These are phyloP conservation scores for Cyclotella choctawhatcheeana DNA, from an alignment of 108 stramenopile species.

Conservation along the genomic window DNA sequence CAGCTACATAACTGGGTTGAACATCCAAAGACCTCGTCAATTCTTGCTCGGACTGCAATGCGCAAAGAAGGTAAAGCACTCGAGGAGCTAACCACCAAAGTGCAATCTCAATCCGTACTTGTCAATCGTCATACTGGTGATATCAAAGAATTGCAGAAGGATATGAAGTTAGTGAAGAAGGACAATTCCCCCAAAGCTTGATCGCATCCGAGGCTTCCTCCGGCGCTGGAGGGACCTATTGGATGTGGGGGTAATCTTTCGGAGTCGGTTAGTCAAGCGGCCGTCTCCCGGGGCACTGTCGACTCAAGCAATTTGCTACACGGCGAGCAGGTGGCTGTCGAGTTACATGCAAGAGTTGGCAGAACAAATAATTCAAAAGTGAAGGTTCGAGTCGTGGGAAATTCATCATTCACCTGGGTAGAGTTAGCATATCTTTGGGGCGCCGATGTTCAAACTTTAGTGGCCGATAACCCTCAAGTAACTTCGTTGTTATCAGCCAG, in stretches of 20 bases:
- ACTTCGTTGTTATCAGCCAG: not conserved
- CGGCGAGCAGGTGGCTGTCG: not conserved
- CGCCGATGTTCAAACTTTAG: not conserved
- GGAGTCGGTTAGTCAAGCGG: not conserved
- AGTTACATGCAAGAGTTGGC: not conserved
- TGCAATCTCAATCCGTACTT: not conserved
- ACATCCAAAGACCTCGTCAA: constrained; percentile 9
- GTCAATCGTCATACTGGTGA: constrained; percentile 1
- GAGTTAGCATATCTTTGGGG: not conserved
- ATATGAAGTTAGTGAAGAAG: not conserved
- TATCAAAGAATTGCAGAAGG: constrained; percentile 7
- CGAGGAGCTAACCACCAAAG: not conserved
- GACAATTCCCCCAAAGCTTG: not conserved
- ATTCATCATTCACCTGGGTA: constrained; percentile 8
- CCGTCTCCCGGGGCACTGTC: not conserved
- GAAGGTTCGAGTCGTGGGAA: constrained; percentile 10
- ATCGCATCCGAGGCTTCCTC: not conserved
- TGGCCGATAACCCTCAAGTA: constrained; percentile 10
- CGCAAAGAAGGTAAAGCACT: not conserved
- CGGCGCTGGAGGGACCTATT: not conserved
- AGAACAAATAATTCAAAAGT: not conserved
- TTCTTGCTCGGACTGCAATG: constrained; percentile 8
- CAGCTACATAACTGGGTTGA: not conserved
- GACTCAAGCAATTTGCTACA: not conserved
- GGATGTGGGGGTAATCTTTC: not conserved